Conservation (phyloP, 148 eudicot species). For the Heliosperma pusillum region DNA sequence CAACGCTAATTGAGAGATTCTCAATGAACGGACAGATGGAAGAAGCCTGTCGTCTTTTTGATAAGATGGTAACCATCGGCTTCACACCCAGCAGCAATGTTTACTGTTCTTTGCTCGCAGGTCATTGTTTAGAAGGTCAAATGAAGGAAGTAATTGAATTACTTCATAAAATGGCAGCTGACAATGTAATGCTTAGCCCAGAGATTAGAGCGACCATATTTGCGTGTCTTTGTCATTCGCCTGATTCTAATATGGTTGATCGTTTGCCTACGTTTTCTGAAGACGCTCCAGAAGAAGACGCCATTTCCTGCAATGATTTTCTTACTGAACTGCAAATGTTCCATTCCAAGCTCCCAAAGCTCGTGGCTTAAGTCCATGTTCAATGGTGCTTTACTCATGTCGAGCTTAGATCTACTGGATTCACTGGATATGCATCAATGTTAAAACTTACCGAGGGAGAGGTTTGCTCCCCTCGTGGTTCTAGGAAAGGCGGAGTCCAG, state of each 20-base stretch:
- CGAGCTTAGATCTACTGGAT: too few species aligned
- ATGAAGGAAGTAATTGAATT: conserved; percentile 51
- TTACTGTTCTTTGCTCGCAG: conserved; percentile 56
- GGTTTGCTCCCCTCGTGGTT: neutral
- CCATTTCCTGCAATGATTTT: conserved; percentile 46
- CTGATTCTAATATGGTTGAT: conserved; percentile 38
- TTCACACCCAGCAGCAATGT: conserved; percentile 40
- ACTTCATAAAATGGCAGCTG: conserved; percentile 65
- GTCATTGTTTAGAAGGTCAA: conserved; percentile 42
- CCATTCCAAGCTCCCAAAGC: conserved; percentile 37
- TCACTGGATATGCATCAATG: too few species aligned
- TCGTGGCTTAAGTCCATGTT: conserved; percentile 22
- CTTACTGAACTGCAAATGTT: conserved; percentile 39
- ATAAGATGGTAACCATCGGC: conserved; percentile 55
- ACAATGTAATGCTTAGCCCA: conserved; percentile 49
- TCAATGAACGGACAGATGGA: conserved; percentile 53
- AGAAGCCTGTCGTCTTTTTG: conserved; percentile 54
- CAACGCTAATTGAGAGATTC: conserved; percentile 46
- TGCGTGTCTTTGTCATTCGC: conserved; percentile 40
- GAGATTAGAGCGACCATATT: conserved; percentile 46
- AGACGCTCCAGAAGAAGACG: conserved; percentile 35
- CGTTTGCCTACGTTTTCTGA: conserved; percentile 58
- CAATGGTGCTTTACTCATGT: too few species aligned
- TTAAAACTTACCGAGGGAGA: too few species aligned
- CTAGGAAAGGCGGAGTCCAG: neutral